Evolutionary conservation across 2,329 filamentous ascomycete species (phyloP).

Genomic region (Xylariaceae sp.): DNA sequence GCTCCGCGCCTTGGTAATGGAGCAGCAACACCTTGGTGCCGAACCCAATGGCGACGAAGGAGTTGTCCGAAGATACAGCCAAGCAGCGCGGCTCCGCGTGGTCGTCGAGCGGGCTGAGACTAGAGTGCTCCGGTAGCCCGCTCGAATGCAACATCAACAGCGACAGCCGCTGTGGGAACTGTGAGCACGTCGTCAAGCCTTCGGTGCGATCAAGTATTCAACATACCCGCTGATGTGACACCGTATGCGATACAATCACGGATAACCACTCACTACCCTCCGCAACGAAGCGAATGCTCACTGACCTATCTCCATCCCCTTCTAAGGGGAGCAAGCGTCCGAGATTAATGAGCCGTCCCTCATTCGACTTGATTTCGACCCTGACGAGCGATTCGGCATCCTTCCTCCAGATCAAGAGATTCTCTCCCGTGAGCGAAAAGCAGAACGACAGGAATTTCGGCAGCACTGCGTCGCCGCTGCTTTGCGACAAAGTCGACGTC

Average conservation of each 20-base stretch:
- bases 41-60: constrained; percentile 4
- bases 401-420: constrained; percentile 2
- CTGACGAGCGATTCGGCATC: not conserved
- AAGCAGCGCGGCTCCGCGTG: constrained; percentile 4
- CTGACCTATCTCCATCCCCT: not conserved
- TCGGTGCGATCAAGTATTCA: not conserved
- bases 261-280: constrained; percentile 6
- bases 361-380: not conserved
- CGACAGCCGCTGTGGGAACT: constrained; percentile 1
- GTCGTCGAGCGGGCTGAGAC: constrained; percentile 2
- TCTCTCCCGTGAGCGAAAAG: constrained; percentile 3
- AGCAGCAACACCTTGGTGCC: constrained; percentile 3
- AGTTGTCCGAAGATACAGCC: constrained; percentile 4
- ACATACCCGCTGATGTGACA: constrained; percentile 5
- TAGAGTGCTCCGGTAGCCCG: constrained; percentile 3
- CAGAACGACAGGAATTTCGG: constrained; percentile 2
- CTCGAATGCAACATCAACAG: constrained; percentile 5
- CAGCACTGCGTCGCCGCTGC: not conserved
- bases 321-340: not conserved
- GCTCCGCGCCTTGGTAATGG: constrained; percentile 2
- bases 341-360: not conserved
- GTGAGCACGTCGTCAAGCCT: not conserved
- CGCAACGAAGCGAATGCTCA: constrained; percentile 3
- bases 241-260: constrained; percentile 2
- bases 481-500: constrained; percentile 2